Base-by-base conservation (phyloP, 2,329 filamentous ascomycete genomes). In the Exophiala lecanii-corni region DNA sequence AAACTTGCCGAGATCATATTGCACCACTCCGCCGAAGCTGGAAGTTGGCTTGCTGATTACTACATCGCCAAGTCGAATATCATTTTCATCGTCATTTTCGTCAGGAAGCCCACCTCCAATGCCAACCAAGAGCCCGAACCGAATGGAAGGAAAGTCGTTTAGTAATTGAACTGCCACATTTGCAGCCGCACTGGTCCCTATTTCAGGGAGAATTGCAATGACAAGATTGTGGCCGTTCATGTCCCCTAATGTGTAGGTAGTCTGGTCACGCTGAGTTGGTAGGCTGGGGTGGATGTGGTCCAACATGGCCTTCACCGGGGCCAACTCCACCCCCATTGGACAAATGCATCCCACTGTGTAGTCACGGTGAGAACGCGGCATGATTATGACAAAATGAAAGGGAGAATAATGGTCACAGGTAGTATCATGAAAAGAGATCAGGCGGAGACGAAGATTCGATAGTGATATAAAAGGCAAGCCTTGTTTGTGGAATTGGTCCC, bases 81-180 rank as follows among this genome's bases (percentile, higher is more conserved):
- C 43, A n/a, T n/a, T n/a, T 15, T 53, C 28, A 17, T 53, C 53
- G 28, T 13, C 1, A 23, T 32, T 16, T 32, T 45, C 54, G 2
- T 54, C 57, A 17, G 56, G 54, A 20, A 57, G 43, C n/a, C 57
- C 57, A 4, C 56, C 54, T 1, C 55, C 56, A 36, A 58, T 55
- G 2, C 57, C 57, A n/a, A 59, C 55, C 40, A 58, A 40, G 4
- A 59, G 39, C 3, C 47, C 51, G 39, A 55, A 55, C 10, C 41
- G 49, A 9, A 58, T 36, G 9, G 35, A 46, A 10, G 17, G 40
- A 34, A 59, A 59, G 4, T 45, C 53, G 16, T 36, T 23, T 3
- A 44, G 46, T 45, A 56, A 45, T 3, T 48, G 39, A 20, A 37
- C 47, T 2, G 44, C 53, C 5, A 52, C 49, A 13, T 28, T 50